phyloP scores from a whole-genome alignment of 148 eudicot genomes.

The Polygonum maritimum region DNA sequence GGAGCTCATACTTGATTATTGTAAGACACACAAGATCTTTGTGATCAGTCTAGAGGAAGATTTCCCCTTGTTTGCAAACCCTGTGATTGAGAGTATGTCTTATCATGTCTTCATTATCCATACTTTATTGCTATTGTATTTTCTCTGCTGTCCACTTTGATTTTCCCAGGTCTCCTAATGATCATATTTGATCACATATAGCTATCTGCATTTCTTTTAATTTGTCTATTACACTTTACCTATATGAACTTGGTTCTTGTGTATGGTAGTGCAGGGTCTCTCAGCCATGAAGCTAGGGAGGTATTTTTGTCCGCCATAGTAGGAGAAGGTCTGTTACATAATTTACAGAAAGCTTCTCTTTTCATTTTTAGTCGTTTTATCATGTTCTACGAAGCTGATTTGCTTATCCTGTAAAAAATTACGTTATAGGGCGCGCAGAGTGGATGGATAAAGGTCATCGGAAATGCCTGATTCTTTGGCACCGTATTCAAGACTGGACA shows the following conservation, averaged over 20 bases:
- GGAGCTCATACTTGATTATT: constrained; percentile 81
- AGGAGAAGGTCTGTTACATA: constrained; percentile 47
- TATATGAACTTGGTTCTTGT: background rate
- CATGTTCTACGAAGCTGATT: background rate
- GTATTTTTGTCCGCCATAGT: constrained; percentile 84
- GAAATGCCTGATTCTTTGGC: constrained; percentile 94
- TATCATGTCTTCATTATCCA: background rate
- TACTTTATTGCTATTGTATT: background rate
- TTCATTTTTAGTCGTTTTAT: background rate
- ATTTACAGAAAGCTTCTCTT: background rate
- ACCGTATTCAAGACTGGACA: constrained; percentile 96
- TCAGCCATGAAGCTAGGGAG: constrained; percentile 92
- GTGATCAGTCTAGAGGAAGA: constrained; percentile 69
- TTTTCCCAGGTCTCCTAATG: too few relatives aligned
- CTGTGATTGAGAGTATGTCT: constrained; percentile 69
- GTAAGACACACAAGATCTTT: constrained; percentile 70
- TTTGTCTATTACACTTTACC: background rate
- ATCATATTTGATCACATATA: background rate
- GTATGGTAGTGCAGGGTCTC: constrained; percentile 70
- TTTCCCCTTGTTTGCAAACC: constrained; percentile 69
- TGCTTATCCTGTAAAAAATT: constrained; percentile 11
- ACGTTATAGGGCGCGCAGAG: constrained; percentile 75
- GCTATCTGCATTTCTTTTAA: too few relatives aligned
- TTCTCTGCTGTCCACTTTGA: background rate
- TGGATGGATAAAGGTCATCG: constrained; percentile 92